Conservation (phyloP, 1,284 basidiomycete genomes). For the Heliocybe sulcata region DNA sequence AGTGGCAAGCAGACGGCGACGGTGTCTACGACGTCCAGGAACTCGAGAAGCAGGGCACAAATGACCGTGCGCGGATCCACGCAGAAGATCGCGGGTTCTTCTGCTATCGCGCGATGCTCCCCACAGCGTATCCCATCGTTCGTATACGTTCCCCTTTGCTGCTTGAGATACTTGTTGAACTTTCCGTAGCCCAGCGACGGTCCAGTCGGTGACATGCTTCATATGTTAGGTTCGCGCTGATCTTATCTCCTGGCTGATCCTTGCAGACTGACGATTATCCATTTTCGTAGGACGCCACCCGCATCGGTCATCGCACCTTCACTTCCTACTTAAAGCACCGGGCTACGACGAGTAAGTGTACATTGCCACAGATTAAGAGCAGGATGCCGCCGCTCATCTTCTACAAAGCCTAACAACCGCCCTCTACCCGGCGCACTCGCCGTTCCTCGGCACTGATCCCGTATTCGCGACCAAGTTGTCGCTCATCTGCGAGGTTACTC, state of each 20-base stretch:
- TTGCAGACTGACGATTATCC: neutral
- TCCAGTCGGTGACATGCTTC: constrained; percentile 27
- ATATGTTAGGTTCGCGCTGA: constrained; percentile 16
- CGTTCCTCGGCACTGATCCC: constrained; percentile 32
- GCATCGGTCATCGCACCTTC: constrained; percentile 32
- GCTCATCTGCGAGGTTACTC: constrained; percentile 25
- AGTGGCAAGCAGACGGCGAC: constrained; percentile 36
- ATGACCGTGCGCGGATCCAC: constrained; percentile 28
- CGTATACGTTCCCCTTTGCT: constrained; percentile 5
- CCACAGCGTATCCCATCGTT: constrained; percentile 28
- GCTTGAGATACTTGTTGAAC: neutral
- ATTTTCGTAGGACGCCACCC: constrained; percentile 24
- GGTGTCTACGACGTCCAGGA: constrained; percentile 34
- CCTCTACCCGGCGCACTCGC: constrained; percentile 30
- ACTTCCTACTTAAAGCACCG: constrained; percentile 27
- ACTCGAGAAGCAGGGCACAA: constrained; percentile 23
- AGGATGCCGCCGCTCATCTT: neutral
- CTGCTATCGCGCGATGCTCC: constrained; percentile 29
- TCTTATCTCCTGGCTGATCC: neutral
- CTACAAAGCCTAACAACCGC: constrained; percentile 25
- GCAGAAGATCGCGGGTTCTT: constrained; percentile 27
- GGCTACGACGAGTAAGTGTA: constrained; percentile 27
- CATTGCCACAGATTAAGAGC: neutral
- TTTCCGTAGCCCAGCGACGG: constrained; percentile 27
- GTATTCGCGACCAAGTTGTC: constrained; percentile 34